Evolutionary conservation across 805 yeast species (phyloP).

Genomic region (Yarrowia porcina): DNA sequence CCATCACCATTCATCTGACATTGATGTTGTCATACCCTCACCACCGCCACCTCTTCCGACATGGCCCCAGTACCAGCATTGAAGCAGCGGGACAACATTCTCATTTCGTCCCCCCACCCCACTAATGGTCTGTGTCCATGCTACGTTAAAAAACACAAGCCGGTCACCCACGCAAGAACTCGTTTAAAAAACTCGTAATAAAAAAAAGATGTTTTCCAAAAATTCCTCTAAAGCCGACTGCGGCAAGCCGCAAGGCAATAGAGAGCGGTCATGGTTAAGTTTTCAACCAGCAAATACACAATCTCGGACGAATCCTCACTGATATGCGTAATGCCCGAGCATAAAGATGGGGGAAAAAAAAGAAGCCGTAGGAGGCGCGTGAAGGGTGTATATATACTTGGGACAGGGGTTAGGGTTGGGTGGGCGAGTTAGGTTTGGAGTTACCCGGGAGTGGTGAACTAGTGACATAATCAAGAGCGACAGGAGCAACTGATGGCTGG

Average conservation of each 20-base stretch:
- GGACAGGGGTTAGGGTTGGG: slow-evolving; percentile 1
- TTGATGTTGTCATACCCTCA: too few relatives aligned
- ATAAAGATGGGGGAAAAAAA: slow-evolving; percentile 64
- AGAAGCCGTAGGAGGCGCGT: slow-evolving; percentile 1
- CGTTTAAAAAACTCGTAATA: not conserved
- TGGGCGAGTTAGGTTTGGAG: not conserved
- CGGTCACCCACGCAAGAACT: not conserved
- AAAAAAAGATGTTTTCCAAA: slow-evolving; percentile 36
- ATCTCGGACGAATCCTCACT: slow-evolving; percentile 99
- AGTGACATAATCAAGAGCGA: too few relatives aligned
- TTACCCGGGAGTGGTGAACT: not conserved
- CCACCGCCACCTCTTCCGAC: too few relatives aligned
- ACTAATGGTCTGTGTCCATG: not conserved
- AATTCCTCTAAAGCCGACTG: slow-evolving; percentile 37
- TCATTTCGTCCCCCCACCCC: not conserved
- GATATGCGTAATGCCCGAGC: slow-evolving; percentile 99
- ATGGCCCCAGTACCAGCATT: slow-evolving; percentile 1
- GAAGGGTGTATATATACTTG: not conserved
- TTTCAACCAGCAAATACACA: slow-evolving; percentile 99
- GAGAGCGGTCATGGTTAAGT: slow-evolving; percentile 89
- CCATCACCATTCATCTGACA: too few relatives aligned
- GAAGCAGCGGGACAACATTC: not conserved
- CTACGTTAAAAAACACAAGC: not conserved
- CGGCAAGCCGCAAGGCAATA: slow-evolving; percentile 28
- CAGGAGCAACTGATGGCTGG: too few relatives aligned